Base-by-base conservation (phyloP, 2,329 filamentous ascomycete species). In the Tolypocladium paradoxum region DNA sequence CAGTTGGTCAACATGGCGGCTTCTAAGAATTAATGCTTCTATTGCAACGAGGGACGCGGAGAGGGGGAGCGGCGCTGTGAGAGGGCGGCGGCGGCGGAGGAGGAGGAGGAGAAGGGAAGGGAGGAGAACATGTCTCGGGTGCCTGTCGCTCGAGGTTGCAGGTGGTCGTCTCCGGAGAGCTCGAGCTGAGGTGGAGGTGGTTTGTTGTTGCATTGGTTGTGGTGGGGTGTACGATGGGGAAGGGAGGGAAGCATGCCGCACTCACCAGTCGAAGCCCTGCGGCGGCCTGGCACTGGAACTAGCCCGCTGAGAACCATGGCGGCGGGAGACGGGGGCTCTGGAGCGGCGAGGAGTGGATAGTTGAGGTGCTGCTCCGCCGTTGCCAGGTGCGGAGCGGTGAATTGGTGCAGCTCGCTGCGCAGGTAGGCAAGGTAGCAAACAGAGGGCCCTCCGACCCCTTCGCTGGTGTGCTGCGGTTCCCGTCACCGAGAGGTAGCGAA, bases 1-100 rank as follows among this genome's bases (percentile, higher is more conserved):
- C 72, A 75, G 62, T 64, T 66, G 58, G 71, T 74, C 61, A 75
- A 70, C 69, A 74, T 75, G 58, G 54, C 55, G 58, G 52, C 55
- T 11, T 43, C 53, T 49, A 48, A 40, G 29, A 31, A 20, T 45
- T 37, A 34, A 34, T 49, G 35, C 36, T 36, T 60, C 52, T 55
- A 53, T 31, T 50, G 51, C 51, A 48, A n/a, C 53, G 49, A 53
- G 37, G 40, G 45, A 51, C 37, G 51, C 50, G 50, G 51, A 55
- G 52, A 54, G 55, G 55, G 51, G 51, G 38, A 49, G 55, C 52
- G 52, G 51, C 48, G 54, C n/a, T 33, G 34, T 18, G 53, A 36
- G 43, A 36, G 31, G n/a, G 47, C 29, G 31, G 47, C 6, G 31
- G 43, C 45, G 22, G n/a, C 24, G 35, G 24, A 2, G 34, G 35